Evolutionary conservation across 495 filamentous ascomycete species (phyloP).

Genomic region (Penicillium simplicissimum): DNA sequence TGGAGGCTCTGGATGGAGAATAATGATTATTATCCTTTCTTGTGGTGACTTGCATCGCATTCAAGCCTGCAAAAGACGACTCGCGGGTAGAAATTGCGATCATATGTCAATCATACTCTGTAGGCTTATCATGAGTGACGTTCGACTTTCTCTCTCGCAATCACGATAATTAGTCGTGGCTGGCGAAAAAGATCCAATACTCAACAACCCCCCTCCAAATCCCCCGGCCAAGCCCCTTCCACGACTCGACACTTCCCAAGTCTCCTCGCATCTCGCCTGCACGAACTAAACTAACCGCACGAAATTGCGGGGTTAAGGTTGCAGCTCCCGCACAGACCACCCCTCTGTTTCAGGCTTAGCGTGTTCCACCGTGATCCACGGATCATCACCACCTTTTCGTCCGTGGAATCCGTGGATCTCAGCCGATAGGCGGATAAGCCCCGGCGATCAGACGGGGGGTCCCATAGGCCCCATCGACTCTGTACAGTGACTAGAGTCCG

Average conservation of each 20-base stretch:
- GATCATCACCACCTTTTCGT: background rate
- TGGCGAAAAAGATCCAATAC: too few relatives aligned
- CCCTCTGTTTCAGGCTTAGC: slow-evolving; percentile 7
- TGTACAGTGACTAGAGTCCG: too few relatives aligned
- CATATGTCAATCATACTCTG: background rate
- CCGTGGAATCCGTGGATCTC: background rate
- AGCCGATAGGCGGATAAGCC: background rate
- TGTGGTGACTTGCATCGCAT: background rate
- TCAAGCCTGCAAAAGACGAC: too few relatives aligned
- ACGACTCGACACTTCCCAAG: too few relatives aligned
- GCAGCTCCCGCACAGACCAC: slow-evolving; percentile 29
- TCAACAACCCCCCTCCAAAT: too few relatives aligned
- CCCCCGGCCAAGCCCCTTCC: too few relatives aligned
- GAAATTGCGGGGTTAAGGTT: slow-evolving; percentile 36
- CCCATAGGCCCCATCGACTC: too few relatives aligned
- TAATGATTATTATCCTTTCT: background rate
- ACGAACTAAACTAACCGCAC: background rate
- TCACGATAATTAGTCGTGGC: too few relatives aligned
- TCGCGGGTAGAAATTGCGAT: background rate
- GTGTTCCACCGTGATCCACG: background rate
- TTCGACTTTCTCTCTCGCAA: too few relatives aligned
- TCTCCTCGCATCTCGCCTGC: background rate
- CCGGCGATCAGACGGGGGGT: background rate
- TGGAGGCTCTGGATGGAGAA: background rate
- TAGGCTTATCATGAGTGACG: too few relatives aligned